Evolutionary conservation across 2,329 filamentous ascomycete species (phyloP), one percentile per base, ranked within the genome.

Genomic region (Cladorrhinum sp.): DNA sequence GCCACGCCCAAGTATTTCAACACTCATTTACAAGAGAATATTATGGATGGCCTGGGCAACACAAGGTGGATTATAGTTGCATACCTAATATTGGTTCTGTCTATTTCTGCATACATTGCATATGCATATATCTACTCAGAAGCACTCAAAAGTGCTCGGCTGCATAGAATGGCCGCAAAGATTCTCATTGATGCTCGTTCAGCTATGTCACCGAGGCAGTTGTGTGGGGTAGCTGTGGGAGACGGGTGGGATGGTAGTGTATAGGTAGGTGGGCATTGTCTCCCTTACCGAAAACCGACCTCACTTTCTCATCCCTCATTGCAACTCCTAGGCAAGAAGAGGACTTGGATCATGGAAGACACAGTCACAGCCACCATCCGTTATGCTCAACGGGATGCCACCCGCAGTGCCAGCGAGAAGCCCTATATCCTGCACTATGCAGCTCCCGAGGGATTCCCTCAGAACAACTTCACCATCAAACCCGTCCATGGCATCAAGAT

Each of bases 401-500:
- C 62, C 18, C 32, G 36, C 27, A 32, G 59, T 52, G 20, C 20
- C 50, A 27, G 22, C n/a, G 63, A 60, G 18, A 66, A 66, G 62
- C 55, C 62, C 29, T 66, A 66, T 57, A 66, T 64, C 25, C 62
- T 66, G 12, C 59, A 64, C 59, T 66, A 65, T 32, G 48, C 57
- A 10, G 61, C 62, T 22, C 64, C 64, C 20, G 22, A 55, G 9
- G 63, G 58, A 22, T 55, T 66, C 16, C 62, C 63, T 16, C 59
- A 65, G 49, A 62, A 55, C 56, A 65, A 65, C 57, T 63, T 65
- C 51, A 51, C 20, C 3, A 65, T 63, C 25, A 57, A 63, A n/a
- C 58, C 58, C 16, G 55, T 63, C 22, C 51, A 41, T 24, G 55
- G 58, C 18, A 60, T 66, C 45, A n/a, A 59, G 53, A 60, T 66